Evolutionary conservation across 2,329 filamentous ascomycete genomes (phyloP).

Genomic region (Xylariaceae sp.): DNA sequence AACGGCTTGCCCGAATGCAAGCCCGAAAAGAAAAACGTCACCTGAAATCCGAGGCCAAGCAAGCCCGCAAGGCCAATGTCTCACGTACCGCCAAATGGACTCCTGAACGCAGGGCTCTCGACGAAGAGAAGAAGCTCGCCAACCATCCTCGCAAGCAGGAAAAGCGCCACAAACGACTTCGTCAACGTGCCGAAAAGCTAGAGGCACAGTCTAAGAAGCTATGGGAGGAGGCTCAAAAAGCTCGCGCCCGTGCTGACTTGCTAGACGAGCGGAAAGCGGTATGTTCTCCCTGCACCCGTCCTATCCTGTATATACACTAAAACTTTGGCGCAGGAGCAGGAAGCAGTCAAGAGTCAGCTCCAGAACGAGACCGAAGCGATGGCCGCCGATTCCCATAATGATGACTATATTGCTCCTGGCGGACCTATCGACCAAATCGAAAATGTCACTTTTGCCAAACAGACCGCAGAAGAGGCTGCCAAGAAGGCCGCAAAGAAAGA

Average conservation of each 20-base stretch:
- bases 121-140: conserved; percentile 28
- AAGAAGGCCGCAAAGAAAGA: conserved; percentile 7
- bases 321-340: conserved; percentile 17
- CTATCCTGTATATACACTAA: neutral
- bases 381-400: conserved; percentile 15
- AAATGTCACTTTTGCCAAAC: no score
- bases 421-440: neutral
- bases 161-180: conserved; percentile 34
- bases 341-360: conserved; percentile 19
- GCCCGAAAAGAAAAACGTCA: conserved; percentile 33
- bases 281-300: conserved; percentile 8
- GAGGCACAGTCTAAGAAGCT: conserved; percentile 37
- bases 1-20: conserved; percentile 22
- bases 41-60: conserved; percentile 33
- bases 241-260: conserved; percentile 22
- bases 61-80: conserved; percentile 32
- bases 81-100: conserved; percentile 29
- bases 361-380: conserved; percentile 16
- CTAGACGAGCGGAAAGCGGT: conserved; percentile 24
- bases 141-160: conserved; percentile 29
- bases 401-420: conserved; percentile 19
- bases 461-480: conserved; percentile 3
- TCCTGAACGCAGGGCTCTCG: conserved; percentile 28
- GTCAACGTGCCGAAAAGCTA: conserved; percentile 35
- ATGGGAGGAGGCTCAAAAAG: conserved; percentile 35